These are phyloP conservation scores for Lecanicillium sp. DNA, from an alignment of 2,329 filamentous ascomycete genomes.

Conservation along the genomic window DNA sequence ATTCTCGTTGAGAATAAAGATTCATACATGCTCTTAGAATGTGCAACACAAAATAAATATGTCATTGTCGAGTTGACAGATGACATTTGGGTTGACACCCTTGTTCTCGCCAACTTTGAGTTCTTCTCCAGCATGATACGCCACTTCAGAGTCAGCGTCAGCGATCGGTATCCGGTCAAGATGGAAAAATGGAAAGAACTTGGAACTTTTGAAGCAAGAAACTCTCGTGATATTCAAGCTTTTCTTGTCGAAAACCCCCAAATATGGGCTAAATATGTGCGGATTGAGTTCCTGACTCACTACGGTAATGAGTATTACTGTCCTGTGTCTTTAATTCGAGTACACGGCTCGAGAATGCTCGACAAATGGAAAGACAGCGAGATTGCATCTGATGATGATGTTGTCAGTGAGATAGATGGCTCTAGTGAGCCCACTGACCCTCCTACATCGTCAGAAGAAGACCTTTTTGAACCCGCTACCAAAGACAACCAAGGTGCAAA, in stretches of 20 bases:
- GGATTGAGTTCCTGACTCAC: slow-evolving; percentile 85
- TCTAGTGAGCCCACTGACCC: neutral
- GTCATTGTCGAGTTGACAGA: slow-evolving; percentile 91
- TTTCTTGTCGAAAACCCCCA: slow-evolving; percentile 91
- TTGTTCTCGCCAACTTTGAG: slow-evolving; percentile 97
- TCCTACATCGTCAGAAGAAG: slow-evolving; percentile 9
- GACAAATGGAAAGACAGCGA: slow-evolving; percentile 87
- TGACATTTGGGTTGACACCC: slow-evolving; percentile 76
- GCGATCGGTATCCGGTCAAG: slow-evolving; percentile 90
- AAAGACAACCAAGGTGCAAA: too few species aligned
- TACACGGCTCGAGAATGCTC: slow-evolving; percentile 94
- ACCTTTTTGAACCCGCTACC: slow-evolving; percentile 5
- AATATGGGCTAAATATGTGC: slow-evolving; percentile 90
- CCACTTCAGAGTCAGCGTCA: slow-evolving; percentile 83
- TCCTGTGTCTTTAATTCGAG: slow-evolving; percentile 78
- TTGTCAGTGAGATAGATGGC: slow-evolving; percentile 30
- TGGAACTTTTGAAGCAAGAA: slow-evolving; percentile 83
- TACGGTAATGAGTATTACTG: slow-evolving; percentile 98
- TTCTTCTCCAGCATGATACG: slow-evolving; percentile 98
- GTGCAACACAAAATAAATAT: slow-evolving; percentile 80
- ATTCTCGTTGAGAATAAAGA: slow-evolving; percentile 96
- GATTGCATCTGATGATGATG: slow-evolving; percentile 53
- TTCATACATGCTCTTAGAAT: slow-evolving; percentile 95
- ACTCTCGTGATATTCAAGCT: slow-evolving; percentile 87
- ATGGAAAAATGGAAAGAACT: slow-evolving; percentile 83